Conservation (phyloP, 805 yeast genomes). For the Ogataea corticis region DNA sequence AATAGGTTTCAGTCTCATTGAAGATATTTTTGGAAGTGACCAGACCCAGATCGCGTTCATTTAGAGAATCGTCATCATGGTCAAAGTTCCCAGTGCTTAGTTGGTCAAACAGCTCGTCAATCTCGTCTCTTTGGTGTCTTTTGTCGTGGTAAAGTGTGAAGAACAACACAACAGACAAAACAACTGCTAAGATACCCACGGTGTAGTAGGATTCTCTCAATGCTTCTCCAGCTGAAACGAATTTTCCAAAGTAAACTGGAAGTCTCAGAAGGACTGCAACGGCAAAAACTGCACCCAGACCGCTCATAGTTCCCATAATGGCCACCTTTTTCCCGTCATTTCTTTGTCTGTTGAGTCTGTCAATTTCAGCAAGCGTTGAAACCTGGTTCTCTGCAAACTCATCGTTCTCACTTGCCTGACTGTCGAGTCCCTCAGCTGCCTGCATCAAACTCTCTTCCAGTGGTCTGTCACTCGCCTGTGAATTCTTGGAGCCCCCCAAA, state of each 20-base stretch:
- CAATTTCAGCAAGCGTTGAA: conserved; percentile 17
- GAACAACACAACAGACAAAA: conserved; percentile 40
- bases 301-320: conserved; percentile 60
- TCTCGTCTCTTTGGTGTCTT: conserved; percentile 31
- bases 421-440: conserved; percentile 19
- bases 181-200: conserved; percentile 45
- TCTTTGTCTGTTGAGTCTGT: conserved; percentile 24
- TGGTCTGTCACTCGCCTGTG: conserved; percentile 2
- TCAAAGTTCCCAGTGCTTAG: conserved; percentile 30
- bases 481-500: conserved; percentile 20
- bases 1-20: conserved; percentile 32
- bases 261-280: conserved; percentile 56
- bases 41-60: conserved; percentile 13
- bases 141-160: conserved; percentile 48
- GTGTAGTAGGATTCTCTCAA: conserved; percentile 49
- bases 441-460: conserved; percentile 14
- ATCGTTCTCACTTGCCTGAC: background rate
- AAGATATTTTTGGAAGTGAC: conserved; percentile 15
- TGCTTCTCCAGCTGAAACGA: conserved; percentile 42
- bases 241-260: conserved; percentile 49
- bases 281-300: conserved; percentile 67
- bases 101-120: conserved; percentile 35
- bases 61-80: conserved; percentile 15
- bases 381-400: background rate
- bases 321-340: conserved; percentile 60